phyloP scores from a whole-genome alignment of 2,329 filamentous ascomycete genomes.

The Arthrobotrys pseudoclavata region DNA sequence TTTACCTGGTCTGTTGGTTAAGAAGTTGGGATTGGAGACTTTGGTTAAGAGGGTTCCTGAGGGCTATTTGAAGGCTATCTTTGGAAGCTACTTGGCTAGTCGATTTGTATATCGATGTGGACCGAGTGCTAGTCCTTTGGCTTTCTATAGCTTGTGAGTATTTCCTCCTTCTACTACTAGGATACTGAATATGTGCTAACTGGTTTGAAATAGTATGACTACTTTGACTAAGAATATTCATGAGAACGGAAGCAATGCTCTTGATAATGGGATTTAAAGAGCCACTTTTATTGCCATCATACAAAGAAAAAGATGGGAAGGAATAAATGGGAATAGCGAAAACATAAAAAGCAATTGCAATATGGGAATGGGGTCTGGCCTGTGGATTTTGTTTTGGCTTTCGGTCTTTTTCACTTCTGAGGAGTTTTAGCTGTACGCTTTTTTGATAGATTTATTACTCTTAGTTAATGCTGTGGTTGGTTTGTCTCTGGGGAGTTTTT shows the following conservation, averaged over 20 bases:
- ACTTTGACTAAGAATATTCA: slow-evolving; percentile 58
- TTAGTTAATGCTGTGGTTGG: slow-evolving; percentile 10
- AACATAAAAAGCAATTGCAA: slow-evolving; percentile 29
- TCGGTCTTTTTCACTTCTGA: background rate
- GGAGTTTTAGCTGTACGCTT: slow-evolving; percentile 16
- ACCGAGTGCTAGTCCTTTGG: slow-evolving; percentile 92
- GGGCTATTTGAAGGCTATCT: slow-evolving; percentile 92
- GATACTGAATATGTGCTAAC: slow-evolving; percentile 17
- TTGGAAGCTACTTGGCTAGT: slow-evolving; percentile 93
- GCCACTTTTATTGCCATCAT: too few relatives aligned
- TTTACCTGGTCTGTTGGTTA: slow-evolving; percentile 82
- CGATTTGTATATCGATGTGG: slow-evolving; percentile 97
- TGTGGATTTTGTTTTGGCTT: slow-evolving; percentile 6
- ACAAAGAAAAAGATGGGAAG: background rate
- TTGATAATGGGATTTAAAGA: slow-evolving; percentile 36
- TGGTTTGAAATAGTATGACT: slow-evolving; percentile 36
- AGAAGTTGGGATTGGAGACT: slow-evolving; percentile 91
- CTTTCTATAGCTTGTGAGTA: slow-evolving; percentile 97
- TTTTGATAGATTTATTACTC: slow-evolving; percentile 14
- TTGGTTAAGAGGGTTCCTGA: slow-evolving; percentile 89
- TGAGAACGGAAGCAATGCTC: slow-evolving; percentile 31
- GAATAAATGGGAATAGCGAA: background rate
- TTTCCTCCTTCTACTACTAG: background rate
- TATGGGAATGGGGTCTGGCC: slow-evolving; percentile 6
- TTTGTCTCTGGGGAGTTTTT: slow-evolving; percentile 11